Conservation (phyloP, 345 rosid species). For the Zanthoxylum bungeanum region DNA sequence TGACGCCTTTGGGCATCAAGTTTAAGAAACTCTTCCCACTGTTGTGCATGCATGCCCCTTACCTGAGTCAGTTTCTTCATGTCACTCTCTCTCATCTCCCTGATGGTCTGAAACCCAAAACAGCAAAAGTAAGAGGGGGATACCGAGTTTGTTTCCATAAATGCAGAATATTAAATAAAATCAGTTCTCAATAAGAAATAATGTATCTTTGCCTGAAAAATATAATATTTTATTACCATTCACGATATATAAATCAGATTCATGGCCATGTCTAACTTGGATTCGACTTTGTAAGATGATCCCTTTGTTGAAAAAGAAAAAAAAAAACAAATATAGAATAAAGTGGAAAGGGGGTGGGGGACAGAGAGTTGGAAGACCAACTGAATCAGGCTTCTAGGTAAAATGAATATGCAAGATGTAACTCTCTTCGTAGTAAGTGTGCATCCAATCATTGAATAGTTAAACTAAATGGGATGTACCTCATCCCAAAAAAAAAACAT, state of each 20-base stretch:
- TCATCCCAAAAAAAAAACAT: not conserved
- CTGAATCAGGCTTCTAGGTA: too few species aligned
- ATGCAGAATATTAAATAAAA: conserved; percentile 4
- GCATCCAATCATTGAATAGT: not conserved
- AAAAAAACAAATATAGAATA: not conserved
- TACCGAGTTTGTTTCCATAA: conserved; percentile 6
- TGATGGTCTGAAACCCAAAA: conserved; percentile 60
- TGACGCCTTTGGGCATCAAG: conserved; percentile 78
- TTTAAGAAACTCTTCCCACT: conserved; percentile 87
- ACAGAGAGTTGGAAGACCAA: not conserved
- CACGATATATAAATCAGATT: conserved; percentile 5
- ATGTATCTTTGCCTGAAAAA: conserved; percentile 1
- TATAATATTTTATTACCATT: not conserved
- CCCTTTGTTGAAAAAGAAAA: not conserved
- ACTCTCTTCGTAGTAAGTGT: not conserved
- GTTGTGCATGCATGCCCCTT: conserved; percentile 64
- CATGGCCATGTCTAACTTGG: conserved; percentile 9
- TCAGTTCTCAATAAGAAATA: conserved; percentile 1
- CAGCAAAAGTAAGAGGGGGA: conserved; percentile 32
- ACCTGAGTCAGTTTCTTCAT: conserved; percentile 62
- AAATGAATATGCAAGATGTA: not conserved
- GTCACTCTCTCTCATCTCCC: conserved; percentile 88
- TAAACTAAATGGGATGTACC: not conserved
- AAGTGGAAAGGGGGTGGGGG: not conserved
- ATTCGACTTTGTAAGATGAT: conserved; percentile 1